Evolutionary conservation across 345 rosid species (phyloP).

Genomic region (Citropsis articulata): DNA sequence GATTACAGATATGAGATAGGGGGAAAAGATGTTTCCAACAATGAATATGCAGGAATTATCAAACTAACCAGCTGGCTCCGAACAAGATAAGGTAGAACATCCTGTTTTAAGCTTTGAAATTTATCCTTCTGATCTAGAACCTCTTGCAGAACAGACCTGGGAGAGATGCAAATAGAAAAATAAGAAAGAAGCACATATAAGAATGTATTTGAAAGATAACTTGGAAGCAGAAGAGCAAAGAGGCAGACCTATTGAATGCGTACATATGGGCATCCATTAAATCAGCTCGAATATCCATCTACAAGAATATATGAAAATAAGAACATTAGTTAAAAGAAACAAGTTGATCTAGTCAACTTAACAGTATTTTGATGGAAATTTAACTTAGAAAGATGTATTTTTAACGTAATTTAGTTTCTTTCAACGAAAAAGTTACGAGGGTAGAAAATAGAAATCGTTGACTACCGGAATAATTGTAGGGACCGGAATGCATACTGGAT

Average conservation of each 20-base stretch:
- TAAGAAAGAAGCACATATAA: slow-evolving; percentile 2
- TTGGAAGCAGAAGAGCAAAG: slow-evolving; percentile 8
- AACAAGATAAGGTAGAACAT: slow-evolving; percentile 89
- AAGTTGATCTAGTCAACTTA: slow-evolving; percentile 5
- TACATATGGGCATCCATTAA: slow-evolving; percentile 96
- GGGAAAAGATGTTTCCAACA: not conserved
- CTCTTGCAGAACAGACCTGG: slow-evolving; percentile 77
- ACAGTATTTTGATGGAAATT: not conserved
- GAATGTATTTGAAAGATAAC: not conserved
- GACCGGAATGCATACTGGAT: too few species aligned
- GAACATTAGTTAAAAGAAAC: slow-evolving; percentile 12
- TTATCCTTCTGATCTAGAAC: slow-evolving; percentile 64
- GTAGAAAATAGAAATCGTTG: too few species aligned
- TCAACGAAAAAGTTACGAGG: too few species aligned
- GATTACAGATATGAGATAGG: slow-evolving; percentile 9
- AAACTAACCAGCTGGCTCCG: slow-evolving; percentile 90
- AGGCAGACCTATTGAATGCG: slow-evolving; percentile 85
- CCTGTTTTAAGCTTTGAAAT: slow-evolving; percentile 78
- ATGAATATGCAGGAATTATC: slow-evolving; percentile 12
- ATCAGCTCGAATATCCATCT: slow-evolving; percentile 96
- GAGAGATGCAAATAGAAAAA: slow-evolving; percentile 4
- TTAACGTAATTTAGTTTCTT: too few species aligned
- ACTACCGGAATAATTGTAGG: too few species aligned
- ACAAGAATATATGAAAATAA: slow-evolving; percentile 24
- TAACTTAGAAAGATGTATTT: not conserved